A percentile compares a stretch with the other conserved stretches of the same genome.
Evolutionary conservation across 148 eudicot genomes (phyloP).

Genomic region (Amaranthus hypochondriacus): DNA sequence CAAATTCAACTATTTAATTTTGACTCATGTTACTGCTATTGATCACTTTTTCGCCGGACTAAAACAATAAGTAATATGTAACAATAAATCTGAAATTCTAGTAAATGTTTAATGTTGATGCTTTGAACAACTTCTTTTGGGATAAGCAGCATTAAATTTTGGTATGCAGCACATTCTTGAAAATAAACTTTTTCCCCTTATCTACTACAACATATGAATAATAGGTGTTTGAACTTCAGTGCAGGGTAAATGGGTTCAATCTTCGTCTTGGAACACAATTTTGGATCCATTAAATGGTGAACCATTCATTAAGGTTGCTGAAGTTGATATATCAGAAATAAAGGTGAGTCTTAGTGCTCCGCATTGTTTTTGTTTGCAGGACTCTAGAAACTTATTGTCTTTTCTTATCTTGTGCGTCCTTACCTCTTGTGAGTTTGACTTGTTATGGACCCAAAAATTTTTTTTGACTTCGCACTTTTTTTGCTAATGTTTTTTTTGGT

Average conservation of each 20-base stretch:
- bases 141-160: not conserved
- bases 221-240: conserved; percentile 36
- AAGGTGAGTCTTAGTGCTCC: conserved; percentile 42
- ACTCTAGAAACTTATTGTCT: not conserved
- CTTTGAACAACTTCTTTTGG: not conserved
- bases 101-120: not conserved
- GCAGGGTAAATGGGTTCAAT: conserved; percentile 79
- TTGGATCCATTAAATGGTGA: conserved; percentile 93
- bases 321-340: conserved; percentile 65
- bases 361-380: not conserved
- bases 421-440: not conserved
- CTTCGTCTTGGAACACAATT: conserved; percentile 74
- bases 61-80: not conserved
- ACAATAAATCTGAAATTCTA: not conserved
- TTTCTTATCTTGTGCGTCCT: not conserved
- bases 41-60: not conserved
- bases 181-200: not conserved
- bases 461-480: not conserved
- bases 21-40: not conserved
- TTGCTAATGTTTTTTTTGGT: conserved; percentile 1
- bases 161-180: not conserved
- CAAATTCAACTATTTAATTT: not conserved
- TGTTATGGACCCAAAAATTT: not conserved
- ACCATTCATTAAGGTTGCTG: conserved; percentile 86
- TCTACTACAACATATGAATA: not conserved